Evolutionary conservation across 2,329 filamentous ascomycete genomes (phyloP).

Genomic region (Penicillium expansum): DNA sequence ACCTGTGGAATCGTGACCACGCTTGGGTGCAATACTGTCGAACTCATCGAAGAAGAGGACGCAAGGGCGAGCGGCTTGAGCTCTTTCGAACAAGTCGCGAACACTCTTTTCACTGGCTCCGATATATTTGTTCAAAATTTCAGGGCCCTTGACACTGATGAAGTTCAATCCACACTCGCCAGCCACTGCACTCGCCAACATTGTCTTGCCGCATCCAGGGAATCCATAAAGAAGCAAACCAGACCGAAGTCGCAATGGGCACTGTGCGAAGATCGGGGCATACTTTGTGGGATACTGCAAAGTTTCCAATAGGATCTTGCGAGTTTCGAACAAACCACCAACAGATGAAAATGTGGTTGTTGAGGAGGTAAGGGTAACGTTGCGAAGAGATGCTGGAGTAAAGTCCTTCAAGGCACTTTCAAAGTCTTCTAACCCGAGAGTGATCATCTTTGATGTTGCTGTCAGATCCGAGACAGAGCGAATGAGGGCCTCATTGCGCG

Average conservation of each 20-base stretch:
- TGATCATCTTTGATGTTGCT: conserved; percentile 56
- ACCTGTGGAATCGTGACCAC: conserved; percentile 93
- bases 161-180: conserved; percentile 98
- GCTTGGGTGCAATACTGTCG: conserved; percentile 93
- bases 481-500: conserved; percentile 88
- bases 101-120: conserved; percentile 96
- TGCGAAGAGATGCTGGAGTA: conserved; percentile 89
- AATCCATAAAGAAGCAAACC: conserved; percentile 91
- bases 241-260: conserved; percentile 88
- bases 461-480: conserved; percentile 64
- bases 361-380: conserved; percentile 89
- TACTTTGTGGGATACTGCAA: conserved; percentile 97
- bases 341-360: conserved; percentile 91
- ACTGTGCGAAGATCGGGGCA: conserved; percentile 94
- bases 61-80: conserved; percentile 82
- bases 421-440: conserved; percentile 73
- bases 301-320: conserved; percentile 89
- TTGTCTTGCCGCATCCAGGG: conserved; percentile 93
- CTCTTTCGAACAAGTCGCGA: conserved; percentile 89
- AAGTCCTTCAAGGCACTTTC: conserved; percentile 83
- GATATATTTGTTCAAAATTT: conserved; percentile 99
- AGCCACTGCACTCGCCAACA: conserved; percentile 93
- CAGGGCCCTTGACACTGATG: conserved; percentile 95
- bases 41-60: conserved; percentile 99
- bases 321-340: conserved; percentile 79